A percentile compares a stretch with the other conserved stretches of the same genome.
Conservation (phyloP, 1,139 yeast species). For the Protomyces pachydermus region DNA sequence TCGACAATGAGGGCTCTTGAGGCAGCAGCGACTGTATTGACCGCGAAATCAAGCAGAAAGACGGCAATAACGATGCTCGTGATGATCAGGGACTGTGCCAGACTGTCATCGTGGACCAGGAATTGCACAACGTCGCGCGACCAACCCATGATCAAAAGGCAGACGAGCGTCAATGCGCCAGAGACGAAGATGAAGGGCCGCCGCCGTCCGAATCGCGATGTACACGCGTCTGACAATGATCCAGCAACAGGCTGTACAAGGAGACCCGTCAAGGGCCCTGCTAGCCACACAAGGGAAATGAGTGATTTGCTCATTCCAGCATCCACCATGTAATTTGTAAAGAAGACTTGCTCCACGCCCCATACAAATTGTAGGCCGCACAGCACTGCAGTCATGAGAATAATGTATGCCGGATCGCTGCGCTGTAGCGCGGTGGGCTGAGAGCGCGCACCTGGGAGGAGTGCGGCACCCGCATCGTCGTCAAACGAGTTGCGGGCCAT, state of each 20-base stretch:
- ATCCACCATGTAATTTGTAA: conserved; percentile 41
- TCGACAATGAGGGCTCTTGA: conserved; percentile 35
- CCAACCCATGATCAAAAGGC: conserved; percentile 48
- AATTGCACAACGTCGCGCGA: conserved; percentile 42
- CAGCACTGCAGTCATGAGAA: conserved; percentile 12
- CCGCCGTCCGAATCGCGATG: conserved; percentile 48
- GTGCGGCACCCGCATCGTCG: not conserved
- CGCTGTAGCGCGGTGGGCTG: not conserved
- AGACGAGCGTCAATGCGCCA: conserved; percentile 45
- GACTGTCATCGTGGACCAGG: conserved; percentile 25
- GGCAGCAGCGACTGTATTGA: conserved; percentile 42
- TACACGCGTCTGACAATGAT: conserved; percentile 49
- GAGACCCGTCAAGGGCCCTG: conserved; percentile 59
- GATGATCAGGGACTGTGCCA: conserved; percentile 34
- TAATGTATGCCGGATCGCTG: not conserved
- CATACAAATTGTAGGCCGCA: conserved; percentile 23
- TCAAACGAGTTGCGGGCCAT: not conserved
- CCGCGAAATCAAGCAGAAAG: conserved; percentile 52
- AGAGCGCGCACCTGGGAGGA: not conserved
- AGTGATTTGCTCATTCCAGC: conserved; percentile 52
- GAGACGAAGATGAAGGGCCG: conserved; percentile 56
- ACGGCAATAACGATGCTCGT: conserved; percentile 35
- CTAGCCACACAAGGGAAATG: conserved; percentile 56
- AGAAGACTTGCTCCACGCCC: conserved; percentile 24
- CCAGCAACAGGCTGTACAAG: conserved; percentile 60